These are phyloP conservation scores for Fraxinus platypoda DNA, from an alignment of 305 asterid species.

Conservation along the genomic window DNA sequence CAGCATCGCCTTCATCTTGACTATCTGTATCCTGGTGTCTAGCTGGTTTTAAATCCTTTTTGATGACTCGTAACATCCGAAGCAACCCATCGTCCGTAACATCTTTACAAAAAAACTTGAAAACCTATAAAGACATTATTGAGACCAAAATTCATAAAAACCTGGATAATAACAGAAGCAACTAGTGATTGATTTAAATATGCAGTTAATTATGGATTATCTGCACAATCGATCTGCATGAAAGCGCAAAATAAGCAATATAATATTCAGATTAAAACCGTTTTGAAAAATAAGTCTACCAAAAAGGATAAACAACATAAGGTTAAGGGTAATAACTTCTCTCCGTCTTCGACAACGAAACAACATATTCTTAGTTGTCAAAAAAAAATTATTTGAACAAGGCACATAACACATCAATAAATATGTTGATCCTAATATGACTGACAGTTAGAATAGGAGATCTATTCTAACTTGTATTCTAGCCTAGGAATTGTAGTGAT, in stretches of 20 bases:
- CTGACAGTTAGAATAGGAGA: background rate
- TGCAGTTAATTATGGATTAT: background rate
- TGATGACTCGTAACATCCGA: constrained; percentile 81
- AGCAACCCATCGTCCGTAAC: constrained; percentile 79
- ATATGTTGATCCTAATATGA: background rate
- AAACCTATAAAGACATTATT: constrained; percentile 53
- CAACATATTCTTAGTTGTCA: background rate
- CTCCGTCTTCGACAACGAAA: background rate
- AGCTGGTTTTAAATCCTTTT: constrained; percentile 87
- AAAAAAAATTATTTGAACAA: background rate
- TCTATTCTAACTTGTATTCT: background rate
- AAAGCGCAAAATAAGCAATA: background rate
- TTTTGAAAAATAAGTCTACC: background rate
- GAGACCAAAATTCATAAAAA: background rate
- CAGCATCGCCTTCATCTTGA: constrained; percentile 62
- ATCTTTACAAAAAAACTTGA: constrained; percentile 66
- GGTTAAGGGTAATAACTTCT: background rate
- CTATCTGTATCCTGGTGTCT: constrained; percentile 63
- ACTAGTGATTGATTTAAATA: background rate
- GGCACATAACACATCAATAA: background rate
- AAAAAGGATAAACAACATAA: background rate
- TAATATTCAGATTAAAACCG: background rate
- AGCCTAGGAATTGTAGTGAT: background rate
- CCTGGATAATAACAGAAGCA: background rate
- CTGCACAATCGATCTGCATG: background rate